Evolutionary conservation across 2,329 filamentous ascomycete genomes (phyloP), one percentile per base, ranked within the genome.

Genomic region (Diaporthe sp.): DNA sequence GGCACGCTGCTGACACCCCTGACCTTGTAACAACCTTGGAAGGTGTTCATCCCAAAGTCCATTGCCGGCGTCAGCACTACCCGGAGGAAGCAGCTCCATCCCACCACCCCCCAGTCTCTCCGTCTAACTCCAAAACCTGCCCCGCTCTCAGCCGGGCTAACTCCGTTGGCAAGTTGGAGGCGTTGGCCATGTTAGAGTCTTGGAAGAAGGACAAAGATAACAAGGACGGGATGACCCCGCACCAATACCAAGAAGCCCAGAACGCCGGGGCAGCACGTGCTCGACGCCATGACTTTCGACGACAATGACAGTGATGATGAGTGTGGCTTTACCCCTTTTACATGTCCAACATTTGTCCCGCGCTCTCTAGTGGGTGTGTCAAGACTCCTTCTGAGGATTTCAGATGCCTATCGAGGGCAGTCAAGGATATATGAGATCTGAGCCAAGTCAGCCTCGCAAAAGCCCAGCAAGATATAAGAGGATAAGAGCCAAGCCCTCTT

Each of bases 21-120:
- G 61, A 30, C 50, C 27, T n/a, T 32, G 39, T 32, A 51, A 22
- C 39, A 10, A 2, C 39, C 10, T 15, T 17, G 12, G 12, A 4
- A 12, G 61, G 42, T 27, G 61, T 66, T 66, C 30, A 17, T 37
- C 53, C 32, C 2, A 44, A 35, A 30, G 9, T 30, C 37, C 30
- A 17, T 63, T 51, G 69, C 55, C 44, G 70, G 44, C 44, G 44
- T 58, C 65, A 70, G 44, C 63, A 22, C 47, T 39, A 30, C 19
- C 8, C n/a, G 39, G 25, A 44, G 19, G 39, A 32, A 59, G 7
- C 13, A 63, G 39, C 44, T 51, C 63, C 44, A 37, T 19, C n/a
- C 63, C 13, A 37, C 63, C 44, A 32, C 44, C 42, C 32, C 39
- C 63, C 44, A 51, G 3, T n/a, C 30, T 42, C 4, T 37, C 44